Evolutionary conservation across 1,139 yeast species (phyloP), one percentile per base, ranked within the genome.

Genomic region (Candida sanyaensis): DNA sequence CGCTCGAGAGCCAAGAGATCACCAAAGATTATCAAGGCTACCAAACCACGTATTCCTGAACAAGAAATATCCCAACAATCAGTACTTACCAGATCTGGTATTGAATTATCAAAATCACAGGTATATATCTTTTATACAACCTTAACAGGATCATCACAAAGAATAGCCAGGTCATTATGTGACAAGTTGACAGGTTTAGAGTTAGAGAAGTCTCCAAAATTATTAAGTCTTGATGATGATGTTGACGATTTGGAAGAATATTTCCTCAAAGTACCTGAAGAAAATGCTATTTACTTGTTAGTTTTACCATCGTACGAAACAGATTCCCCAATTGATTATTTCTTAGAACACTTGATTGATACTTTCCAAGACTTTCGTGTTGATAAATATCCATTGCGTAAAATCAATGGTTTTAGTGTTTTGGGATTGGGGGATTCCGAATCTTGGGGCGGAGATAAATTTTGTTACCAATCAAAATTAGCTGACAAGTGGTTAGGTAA

Each of bases 231-330:
- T 45, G 86, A 81, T 55, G 96, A 91, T 60, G 96, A 91, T 58
- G 73, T 92, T 21, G 89, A 86, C 54, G 97, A 91, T 64, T 69
- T 89, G 48, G 97, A 91, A 60, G 87, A 88, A 50, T 91, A 81
- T 65, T 91, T 91, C 65, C 74, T 88, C 42, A 76, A 81, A 42
- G 83, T 86, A 11, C 88, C 90, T 6, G 60, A 65, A 28, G 58
- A 65, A 28, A 70, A 73, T 47, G 73, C 81, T 40, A 69, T 88
- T n/a, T 91, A 89, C 59, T 62, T 92, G 24, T 58, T 91, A 54
- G 89, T 91, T 12, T 73, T 91, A 28, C 98, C 98, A 2, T 89
- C 97, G 0, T 91, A 91, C 62, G 97, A 90, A 58, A 88, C 92
- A 0, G 97, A 91, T 65, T 88, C 96, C 1, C 97, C 97, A 9